Evolutionary conservation across 2,329 filamentous ascomycete genomes (phyloP), one percentile per base, ranked within the genome.

Genomic region (Penicillium sclerotiorum): DNA sequence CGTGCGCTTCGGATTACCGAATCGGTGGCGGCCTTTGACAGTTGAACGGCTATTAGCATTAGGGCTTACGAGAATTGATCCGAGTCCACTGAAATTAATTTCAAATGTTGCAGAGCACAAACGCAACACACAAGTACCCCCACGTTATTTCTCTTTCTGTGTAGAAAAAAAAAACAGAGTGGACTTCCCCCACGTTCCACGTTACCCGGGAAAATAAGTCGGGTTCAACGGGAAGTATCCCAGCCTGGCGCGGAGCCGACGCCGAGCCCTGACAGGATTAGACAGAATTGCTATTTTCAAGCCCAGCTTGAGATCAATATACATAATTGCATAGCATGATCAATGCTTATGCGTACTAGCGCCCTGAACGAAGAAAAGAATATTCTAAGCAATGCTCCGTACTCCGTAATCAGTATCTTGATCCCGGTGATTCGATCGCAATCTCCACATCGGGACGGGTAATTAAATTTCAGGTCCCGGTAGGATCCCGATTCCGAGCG

Each of bases 401-500:
- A 3, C 22, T 12, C 23, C 15, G 33, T 45, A 18, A 45, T 30
- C 40, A 33, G 25, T 8, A 30, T 18, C 15, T 23, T 25, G 5
- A 28, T 12, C 30, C 42, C 30, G 21, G 20, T 23, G 13, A 27
- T 27, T 45, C n/a, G 22, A 36, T 18, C 23, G 8, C 30, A 36
- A 32, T 30, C 40, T 21, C 41, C 41, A 45, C 47, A 49, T 49
- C 47, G 47, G 47, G 38, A 40, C 47, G 47, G 47, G 47, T 48
- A 49, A 49, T 45, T 27, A 40, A 38, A 49, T 32, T 28, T 17
- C 38, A 48, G 27, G 30, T 25, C 18, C 37, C 20, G 25, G 36
- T 49, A 39, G 46, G 20, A 49, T 17, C 81, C 81, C 1, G 81
- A 79, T 1, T 81, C 81, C 1, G 57, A 68, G 4, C 52, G 83